Evolutionary conservation across 331 rosid genomes (phyloP).

Genomic region (Prunus yedoensis): DNA sequence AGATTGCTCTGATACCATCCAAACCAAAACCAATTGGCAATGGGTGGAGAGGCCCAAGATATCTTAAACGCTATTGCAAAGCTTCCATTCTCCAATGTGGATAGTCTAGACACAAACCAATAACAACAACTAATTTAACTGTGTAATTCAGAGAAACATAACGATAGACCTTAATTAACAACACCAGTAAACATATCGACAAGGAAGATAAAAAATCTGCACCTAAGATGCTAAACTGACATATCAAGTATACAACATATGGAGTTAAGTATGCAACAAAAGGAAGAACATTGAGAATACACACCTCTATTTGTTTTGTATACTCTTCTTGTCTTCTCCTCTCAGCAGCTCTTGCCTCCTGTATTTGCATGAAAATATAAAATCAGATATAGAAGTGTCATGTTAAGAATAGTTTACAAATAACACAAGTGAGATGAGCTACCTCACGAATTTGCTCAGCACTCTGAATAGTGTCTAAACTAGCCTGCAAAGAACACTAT

Average conservation of each 20-base stretch:
- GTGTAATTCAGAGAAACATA: background rate
- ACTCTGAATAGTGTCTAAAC: slow-evolving; percentile 79
- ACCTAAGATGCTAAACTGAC: background rate
- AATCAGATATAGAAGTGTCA: background rate
- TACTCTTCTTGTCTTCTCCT: slow-evolving; percentile 81
- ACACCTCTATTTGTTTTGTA: slow-evolving; percentile 69
- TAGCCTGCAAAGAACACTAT: slow-evolving; percentile 54
- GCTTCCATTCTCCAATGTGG: no score
- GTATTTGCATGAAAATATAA: slow-evolving; percentile 16
- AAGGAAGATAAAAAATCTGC: background rate
- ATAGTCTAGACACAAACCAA: no score
- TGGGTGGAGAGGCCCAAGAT: no score
- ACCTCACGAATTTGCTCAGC: slow-evolving; percentile 90
- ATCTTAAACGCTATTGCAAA: no score
- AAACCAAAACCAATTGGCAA: no score
- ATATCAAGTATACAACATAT: background rate
- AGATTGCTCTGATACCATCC: no score
- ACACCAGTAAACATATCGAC: background rate
- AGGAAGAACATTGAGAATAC: slow-evolving; percentile 10
- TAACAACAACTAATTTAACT: no score
- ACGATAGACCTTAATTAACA: background rate
- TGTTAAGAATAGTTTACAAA: background rate
- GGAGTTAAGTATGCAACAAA: background rate
- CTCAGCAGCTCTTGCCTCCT: slow-evolving; percentile 93
- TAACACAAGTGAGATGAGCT: slow-evolving; percentile 22